These are phyloP conservation scores for Podosphaera xanthii DNA, from an alignment of 2,329 filamentous ascomycete genomes.

Conservation along the genomic window DNA sequence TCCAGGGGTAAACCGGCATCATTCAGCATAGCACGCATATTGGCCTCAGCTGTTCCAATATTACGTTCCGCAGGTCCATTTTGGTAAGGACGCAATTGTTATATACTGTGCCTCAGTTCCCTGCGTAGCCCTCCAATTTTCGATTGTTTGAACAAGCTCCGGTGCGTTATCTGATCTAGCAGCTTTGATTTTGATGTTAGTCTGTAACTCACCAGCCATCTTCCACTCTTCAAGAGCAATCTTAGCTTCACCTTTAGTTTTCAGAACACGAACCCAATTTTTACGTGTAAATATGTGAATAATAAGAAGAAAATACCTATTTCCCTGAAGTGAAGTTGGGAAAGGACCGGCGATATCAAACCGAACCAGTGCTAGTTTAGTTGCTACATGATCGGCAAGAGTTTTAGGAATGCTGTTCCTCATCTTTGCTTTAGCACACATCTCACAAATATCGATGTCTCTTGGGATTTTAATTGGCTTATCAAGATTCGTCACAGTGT, in stretches of 20 bases:
- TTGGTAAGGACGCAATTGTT: neutral
- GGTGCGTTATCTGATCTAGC: no score
- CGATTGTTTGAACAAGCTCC: no score
- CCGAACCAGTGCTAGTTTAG: neutral
- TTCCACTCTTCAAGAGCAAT: no score
- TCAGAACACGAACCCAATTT: no score
- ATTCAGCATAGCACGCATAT: conserved; percentile 1
- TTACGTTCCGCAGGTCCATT: neutral
- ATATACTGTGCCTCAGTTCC: neutral
- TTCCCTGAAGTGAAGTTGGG: neutral
- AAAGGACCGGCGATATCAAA: no score
- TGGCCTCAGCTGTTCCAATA: neutral
- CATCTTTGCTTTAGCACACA: neutral
- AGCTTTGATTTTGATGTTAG: no score
- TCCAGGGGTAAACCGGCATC: conserved; percentile 2
- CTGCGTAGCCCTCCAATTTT: no score
- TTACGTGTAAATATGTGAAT: neutral
- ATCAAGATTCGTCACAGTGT: no score
- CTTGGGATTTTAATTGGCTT: neutral
- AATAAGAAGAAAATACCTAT: neutral
- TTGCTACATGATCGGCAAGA: neutral
- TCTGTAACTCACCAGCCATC: no score
- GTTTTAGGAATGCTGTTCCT: neutral
- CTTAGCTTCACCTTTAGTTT: no score
- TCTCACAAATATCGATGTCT: neutral